Evolutionary conservation across 1,284 basidiomycete species (phyloP), one percentile per base, ranked within the genome.

Genomic region (Cerrena zonata): DNA sequence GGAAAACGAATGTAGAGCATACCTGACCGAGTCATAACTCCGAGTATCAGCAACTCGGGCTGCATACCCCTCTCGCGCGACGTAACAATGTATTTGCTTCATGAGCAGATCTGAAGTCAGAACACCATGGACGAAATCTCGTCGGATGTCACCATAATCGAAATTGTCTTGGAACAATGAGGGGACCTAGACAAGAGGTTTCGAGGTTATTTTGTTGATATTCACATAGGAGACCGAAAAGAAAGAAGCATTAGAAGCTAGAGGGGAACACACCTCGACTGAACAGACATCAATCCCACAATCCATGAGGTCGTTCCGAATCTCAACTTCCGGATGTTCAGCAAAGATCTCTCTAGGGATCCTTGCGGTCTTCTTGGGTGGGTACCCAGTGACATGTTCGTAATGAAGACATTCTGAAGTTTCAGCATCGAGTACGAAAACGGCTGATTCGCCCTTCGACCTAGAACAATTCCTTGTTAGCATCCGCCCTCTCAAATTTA

Each of bases 161-260:
- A 99, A 99, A 70, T 99, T 99, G 69, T 99, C 96, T 61, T 96
- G 94, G 72, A 98, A 99, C 3, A 98, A 71, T 0, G 94, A 95
- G 0, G 94, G 94, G 19, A 98, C 88, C 90, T 92, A 59, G n/a
- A 48, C 37, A n/a, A 43, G 13, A 7, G 7, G 7, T 7, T 34
- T 34, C 30, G 7, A 7, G 30, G 30, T 34, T 15, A 34, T 7
- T 34, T 7, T 15, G 7, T 34, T 34, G 15, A 7, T 34, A 15
- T 34, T n/a, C 43, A 34, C 19, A 34, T 26, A 36, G 18, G 18
- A 5, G 24, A 38, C 21, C 22, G 34, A 44, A n/a, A n/a, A 13
- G 4, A 13, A 27, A 22, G 24, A 23, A 49, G 41, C 48, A 50
- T 39, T 34, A 7, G 44, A 19, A 34, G 22, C 27, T 45, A 47